Evolutionary conservation across 2,329 filamentous ascomycete species (phyloP).

Genomic region (Beauveria pseudobassiana): DNA sequence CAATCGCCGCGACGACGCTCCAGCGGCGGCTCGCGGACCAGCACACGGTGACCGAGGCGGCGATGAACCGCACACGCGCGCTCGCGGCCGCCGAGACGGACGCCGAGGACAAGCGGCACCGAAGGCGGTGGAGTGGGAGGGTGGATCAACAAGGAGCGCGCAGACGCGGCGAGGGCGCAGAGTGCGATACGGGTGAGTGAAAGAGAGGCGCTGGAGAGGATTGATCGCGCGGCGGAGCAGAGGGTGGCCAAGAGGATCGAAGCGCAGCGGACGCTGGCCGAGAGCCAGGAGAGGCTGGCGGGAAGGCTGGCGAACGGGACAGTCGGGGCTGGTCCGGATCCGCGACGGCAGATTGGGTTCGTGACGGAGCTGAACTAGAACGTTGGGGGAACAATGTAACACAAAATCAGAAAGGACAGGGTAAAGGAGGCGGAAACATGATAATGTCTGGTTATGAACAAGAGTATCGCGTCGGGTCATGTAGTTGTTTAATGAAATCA

Average conservation of each 20-base stretch:
- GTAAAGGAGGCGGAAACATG: too few relatives aligned
- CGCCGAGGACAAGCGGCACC: conserved; percentile 35
- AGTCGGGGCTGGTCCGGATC: conserved; percentile 14
- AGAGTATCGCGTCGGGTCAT: not conserved
- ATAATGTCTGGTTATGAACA: too few relatives aligned
- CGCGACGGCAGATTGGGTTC: conserved; percentile 47
- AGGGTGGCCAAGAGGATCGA: conserved; percentile 38
- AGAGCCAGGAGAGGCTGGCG: conserved; percentile 34
- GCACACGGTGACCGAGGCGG: conserved; percentile 37
- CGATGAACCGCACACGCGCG: conserved; percentile 34
- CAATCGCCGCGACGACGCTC: conserved; percentile 25
- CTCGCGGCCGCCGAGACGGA: conserved; percentile 40
- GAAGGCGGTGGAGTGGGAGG: conserved; percentile 42
- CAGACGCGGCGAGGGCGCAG: conserved; percentile 42
- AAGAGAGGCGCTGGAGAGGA: conserved; percentile 40
- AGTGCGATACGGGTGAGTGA: conserved; percentile 42
- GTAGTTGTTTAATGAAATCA: not conserved
- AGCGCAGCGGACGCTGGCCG: conserved; percentile 46
- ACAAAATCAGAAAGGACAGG: too few relatives aligned
- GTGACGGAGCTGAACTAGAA: conserved; percentile 43
- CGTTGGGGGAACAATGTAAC: not conserved
- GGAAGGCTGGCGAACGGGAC: conserved; percentile 36
- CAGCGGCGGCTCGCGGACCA: conserved; percentile 37
- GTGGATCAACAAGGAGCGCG: conserved; percentile 35
- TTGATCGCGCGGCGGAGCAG: conserved; percentile 39